Evolutionary conservation across 2,329 filamentous ascomycete species (phyloP).

Genomic region (Seiridium unicorne): DNA sequence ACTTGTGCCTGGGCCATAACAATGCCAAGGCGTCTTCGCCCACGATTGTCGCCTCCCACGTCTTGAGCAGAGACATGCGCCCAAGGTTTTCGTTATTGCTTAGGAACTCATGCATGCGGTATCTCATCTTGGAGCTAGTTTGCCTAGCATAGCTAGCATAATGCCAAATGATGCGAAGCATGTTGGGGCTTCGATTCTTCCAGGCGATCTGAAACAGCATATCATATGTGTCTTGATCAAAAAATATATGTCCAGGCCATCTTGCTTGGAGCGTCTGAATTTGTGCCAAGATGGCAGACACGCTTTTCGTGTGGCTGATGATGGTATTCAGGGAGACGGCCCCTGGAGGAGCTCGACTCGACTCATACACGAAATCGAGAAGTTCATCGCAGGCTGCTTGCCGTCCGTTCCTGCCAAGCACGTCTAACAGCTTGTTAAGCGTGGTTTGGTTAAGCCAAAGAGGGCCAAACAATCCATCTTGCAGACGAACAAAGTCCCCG

Average conservation of each 20-base stretch:
- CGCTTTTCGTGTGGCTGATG: constrained; percentile 19
- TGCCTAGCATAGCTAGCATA: constrained; percentile 18
- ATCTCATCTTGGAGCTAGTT: constrained; percentile 18
- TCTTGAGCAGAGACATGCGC: constrained; percentile 16
- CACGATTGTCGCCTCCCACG: constrained; percentile 25
- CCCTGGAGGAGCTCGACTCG: constrained; percentile 12
- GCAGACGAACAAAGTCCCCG: constrained; percentile 13
- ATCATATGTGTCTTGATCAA: constrained; percentile 21
- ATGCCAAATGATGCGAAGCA: constrained; percentile 27
- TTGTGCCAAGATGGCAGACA: constrained; percentile 11
- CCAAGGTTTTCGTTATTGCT: background rate
- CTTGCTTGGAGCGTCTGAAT: constrained; percentile 12
- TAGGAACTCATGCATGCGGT: constrained; percentile 17
- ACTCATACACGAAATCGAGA: constrained; percentile 12
- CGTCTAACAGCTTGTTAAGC: constrained; percentile 25
- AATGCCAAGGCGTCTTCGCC: constrained; percentile 19
- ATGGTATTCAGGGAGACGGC: constrained; percentile 26
- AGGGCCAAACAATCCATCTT: constrained; percentile 18
- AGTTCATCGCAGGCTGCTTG: constrained; percentile 18
- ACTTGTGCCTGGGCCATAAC: constrained; percentile 5
- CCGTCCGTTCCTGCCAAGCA: constrained; percentile 17
- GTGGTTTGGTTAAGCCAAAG: constrained; percentile 24
- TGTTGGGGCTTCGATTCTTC: constrained; percentile 23
- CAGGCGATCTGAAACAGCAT: constrained; percentile 23
- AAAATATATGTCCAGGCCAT: constrained; percentile 14